Percentiles rank a stretch among this genome's conserved stretches.
Conservation (phyloP, 805 yeast genomes). For the Suhomyces kilbournensis region DNA sequence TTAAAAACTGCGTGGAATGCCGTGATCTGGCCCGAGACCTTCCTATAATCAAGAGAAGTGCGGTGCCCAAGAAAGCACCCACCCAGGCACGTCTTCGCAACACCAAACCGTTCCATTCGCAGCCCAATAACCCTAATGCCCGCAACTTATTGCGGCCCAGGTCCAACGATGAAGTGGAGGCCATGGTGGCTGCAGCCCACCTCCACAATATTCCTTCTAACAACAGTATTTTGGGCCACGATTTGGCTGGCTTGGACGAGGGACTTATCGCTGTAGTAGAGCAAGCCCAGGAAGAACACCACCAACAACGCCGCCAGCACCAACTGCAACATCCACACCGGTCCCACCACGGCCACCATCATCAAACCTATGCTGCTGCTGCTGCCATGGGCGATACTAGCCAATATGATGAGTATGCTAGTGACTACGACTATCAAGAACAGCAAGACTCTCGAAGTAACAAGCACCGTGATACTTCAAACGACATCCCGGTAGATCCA, state of each 20-base stretch:
- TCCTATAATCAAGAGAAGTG: slow-evolving; percentile 9
- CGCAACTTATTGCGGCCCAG: slow-evolving; percentile 18
- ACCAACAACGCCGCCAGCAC: slow-evolving; percentile 12
- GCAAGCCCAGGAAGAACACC: slow-evolving; percentile 46
- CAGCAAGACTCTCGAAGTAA: slow-evolving; percentile 4
- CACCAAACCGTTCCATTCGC: background rate
- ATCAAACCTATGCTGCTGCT: slow-evolving; percentile 30
- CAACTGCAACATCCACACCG: slow-evolving; percentile 4
- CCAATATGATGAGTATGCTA: slow-evolving; percentile 14
- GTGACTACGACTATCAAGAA: slow-evolving; percentile 12
- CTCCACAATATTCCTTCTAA: slow-evolving; percentile 22
- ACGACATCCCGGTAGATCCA: slow-evolving; percentile 55
- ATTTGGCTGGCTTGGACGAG: slow-evolving; percentile 42
- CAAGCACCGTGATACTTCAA: slow-evolving; percentile 13
- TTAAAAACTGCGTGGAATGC: slow-evolving; percentile 74
- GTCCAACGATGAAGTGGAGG: slow-evolving; percentile 28
- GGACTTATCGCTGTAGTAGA: slow-evolving; percentile 60
- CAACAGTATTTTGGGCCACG: slow-evolving; percentile 34
- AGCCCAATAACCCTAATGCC: slow-evolving; percentile 18
- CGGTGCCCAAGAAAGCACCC: slow-evolving; percentile 17
- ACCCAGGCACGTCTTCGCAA: slow-evolving; percentile 1
- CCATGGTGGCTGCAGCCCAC: slow-evolving; percentile 31
- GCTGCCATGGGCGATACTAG: slow-evolving; percentile 22
- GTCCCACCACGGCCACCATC: slow-evolving; percentile 8
- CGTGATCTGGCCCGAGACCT: slow-evolving; percentile 42